Base-by-base conservation (phyloP, 371 early-diverging fungal genomes). In the Mortierella sp. region DNA sequence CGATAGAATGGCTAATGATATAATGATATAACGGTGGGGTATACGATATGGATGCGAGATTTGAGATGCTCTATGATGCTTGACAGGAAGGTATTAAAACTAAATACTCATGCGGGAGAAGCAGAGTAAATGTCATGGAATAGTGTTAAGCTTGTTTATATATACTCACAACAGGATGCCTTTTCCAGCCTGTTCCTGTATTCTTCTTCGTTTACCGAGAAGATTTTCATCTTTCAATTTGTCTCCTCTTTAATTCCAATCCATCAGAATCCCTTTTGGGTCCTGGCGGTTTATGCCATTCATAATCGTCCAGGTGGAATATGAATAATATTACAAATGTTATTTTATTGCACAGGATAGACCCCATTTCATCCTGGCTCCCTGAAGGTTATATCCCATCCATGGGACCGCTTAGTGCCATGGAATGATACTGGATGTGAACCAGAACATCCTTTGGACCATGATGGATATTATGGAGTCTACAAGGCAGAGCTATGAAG, bases 321-420 rank as follows among this genome's bases (percentile, higher is more conserved):
- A 67, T 55, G 66, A 45, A 66, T 40, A 16, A 49, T n/a, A 24
- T 24, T 22, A 12, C 39, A 45, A 28, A 22, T 40, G 12, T 24
- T 12, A 43, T n/a, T 26, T 28, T 26, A 22, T 43, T 49, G 11
- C 45, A 66, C 37, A 51, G 54, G 54, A 68, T 62, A 68, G 69
- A 62, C 61, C 35, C 22, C 69, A 68, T 24, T 68, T 61, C 69
- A 68, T 68, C 69, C 69, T 40, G 61, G 62, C 61, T 24, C 40
- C 69, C 45, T n/a, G 32, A 49, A 47, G 47, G 47, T 47, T 47
- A 47, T 35, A 66, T 24, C 30, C 20, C 40, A 28, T 52, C 40
- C 9, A 24, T 12, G 58, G 28, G 26, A n/a, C 58, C 51, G 66
- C 30, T 35, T 59, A 30, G 14, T 43, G 18, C 35, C 9, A 39